phyloP scores from a whole-genome alignment of 2,329 filamentous ascomycete species.

The Arthrobotrys entomopaga region DNA sequence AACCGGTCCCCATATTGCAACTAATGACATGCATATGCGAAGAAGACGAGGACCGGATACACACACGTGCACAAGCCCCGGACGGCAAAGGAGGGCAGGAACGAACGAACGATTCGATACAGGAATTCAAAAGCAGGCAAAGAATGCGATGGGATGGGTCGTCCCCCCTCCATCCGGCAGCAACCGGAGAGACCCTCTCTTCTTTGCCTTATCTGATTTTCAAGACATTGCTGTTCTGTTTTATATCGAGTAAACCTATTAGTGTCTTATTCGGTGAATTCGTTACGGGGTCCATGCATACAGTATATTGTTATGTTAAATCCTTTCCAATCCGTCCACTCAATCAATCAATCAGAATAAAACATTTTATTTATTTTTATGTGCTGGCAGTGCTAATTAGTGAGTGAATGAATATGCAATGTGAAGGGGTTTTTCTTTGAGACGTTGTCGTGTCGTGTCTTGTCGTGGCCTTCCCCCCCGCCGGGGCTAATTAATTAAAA shows the following conservation, averaged over 20 bases:
- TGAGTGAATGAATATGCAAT: conserved; percentile 8
- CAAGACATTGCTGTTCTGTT: too few species aligned
- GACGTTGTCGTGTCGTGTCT: too few species aligned
- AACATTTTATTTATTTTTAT: background rate
- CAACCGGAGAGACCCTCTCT: conserved; percentile 38
- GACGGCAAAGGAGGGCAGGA: too few species aligned
- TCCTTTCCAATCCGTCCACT: too few species aligned
- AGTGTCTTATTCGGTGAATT: background rate
- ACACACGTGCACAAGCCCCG: too few species aligned
- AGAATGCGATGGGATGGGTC: background rate
- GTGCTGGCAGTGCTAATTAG: conserved; percentile 50
- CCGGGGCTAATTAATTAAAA: conserved; percentile 49
- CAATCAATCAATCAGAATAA: too few species aligned
- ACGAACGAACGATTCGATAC: background rate
- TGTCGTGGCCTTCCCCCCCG: too few species aligned
- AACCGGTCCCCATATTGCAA: background rate
- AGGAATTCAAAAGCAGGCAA: background rate
- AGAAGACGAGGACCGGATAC: background rate
- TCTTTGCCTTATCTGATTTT: too few species aligned
- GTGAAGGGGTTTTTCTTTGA: too few species aligned
- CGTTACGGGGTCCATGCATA: background rate
- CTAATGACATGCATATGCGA: background rate
- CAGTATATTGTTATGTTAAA: background rate
- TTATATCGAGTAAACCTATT: too few species aligned
- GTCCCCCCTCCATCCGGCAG: conserved; percentile 25